These are phyloP conservation scores for Epichloe festucae DNA, from an alignment of 2,329 filamentous ascomycete genomes.

Conservation along the genomic window DNA sequence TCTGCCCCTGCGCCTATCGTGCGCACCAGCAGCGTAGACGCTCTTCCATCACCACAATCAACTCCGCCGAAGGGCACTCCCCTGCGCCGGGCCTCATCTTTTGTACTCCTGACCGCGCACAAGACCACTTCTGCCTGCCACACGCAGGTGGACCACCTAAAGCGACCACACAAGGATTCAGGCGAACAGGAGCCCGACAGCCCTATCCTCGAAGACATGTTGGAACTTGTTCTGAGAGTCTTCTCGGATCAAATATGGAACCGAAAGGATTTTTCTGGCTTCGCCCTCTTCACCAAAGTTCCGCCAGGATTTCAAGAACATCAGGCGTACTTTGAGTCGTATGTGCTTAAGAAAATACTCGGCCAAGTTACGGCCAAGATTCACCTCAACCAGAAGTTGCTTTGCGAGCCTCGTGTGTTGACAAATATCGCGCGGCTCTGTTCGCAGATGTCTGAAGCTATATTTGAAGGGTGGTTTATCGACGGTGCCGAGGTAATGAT, in stretches of 20 bases:
- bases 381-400: slow-evolving; percentile 54
- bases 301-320: slow-evolving; percentile 91
- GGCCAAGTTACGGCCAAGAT: slow-evolving; percentile 57
- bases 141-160: slow-evolving; percentile 18
- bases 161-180: slow-evolving; percentile 7
- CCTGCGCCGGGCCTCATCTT: slow-evolving; percentile 74
- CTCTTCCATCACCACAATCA: slow-evolving; percentile 34
- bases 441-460: slow-evolving; percentile 71
- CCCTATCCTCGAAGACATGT: slow-evolving; percentile 58
- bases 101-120: slow-evolving; percentile 71
- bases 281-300: slow-evolving; percentile 73
- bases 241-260: slow-evolving; percentile 77
- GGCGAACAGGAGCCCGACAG: slow-evolving; percentile 44
- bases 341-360: slow-evolving; percentile 64
- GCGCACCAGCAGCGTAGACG: slow-evolving; percentile 49
- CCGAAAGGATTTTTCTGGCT: slow-evolving; percentile 82
- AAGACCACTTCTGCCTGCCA: slow-evolving; percentile 44
- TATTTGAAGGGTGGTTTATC: slow-evolving; percentile 95
- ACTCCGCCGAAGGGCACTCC: slow-evolving; percentile 43
- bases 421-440: slow-evolving; percentile 78
- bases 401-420: slow-evolving; percentile 71
- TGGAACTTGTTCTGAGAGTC: slow-evolving; percentile 66
- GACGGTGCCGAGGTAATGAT: slow-evolving; percentile 72
- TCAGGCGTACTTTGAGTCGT: slow-evolving; percentile 90
- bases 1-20: slow-evolving; percentile 57